These are phyloP conservation scores for Crucihimalaya himalaica DNA, from an alignment of 345 rosid genomes.

Conservation along the genomic window DNA sequence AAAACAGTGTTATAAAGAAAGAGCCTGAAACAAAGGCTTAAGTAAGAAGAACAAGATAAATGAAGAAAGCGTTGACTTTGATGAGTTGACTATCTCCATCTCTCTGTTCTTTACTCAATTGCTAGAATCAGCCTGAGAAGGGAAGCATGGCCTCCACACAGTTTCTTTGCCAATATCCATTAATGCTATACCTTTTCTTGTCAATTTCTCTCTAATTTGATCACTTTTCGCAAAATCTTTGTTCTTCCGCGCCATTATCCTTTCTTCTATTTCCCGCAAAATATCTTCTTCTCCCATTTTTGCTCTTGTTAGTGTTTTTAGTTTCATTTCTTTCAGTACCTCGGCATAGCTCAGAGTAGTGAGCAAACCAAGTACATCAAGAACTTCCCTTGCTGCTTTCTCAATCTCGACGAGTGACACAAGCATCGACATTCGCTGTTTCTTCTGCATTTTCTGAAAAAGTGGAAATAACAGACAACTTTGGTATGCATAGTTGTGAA, in stretches of 20 bases:
- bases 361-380: constrained; percentile 65
- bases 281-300: constrained; percentile 61
- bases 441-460: constrained; percentile 75
- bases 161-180: constrained; percentile 85
- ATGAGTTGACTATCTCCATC: constrained; percentile 15
- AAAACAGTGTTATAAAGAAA: constrained; percentile 13
- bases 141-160: constrained; percentile 81
- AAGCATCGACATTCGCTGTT: constrained; percentile 57
- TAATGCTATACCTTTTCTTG: constrained; percentile 67
- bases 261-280: constrained; percentile 52
- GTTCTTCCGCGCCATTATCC: constrained; percentile 58
- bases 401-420: constrained; percentile 63
- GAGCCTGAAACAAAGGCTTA: constrained; percentile 14
- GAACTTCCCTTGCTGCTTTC: constrained; percentile 58
- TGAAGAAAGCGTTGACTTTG: background rate
- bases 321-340: constrained; percentile 66
- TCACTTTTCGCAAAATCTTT: constrained; percentile 73
- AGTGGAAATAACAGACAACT: background rate
- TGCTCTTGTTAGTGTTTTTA: constrained; percentile 69
- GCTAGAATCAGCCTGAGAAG: constrained; percentile 37
- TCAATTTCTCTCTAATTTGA: constrained; percentile 66
- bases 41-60: background rate
- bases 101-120: background rate
- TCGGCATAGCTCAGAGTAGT: constrained; percentile 56
- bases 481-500: constrained; percentile 1